Base-by-base conservation (phyloP, 805 yeast species). In the Candida khao-thaluensis region DNA sequence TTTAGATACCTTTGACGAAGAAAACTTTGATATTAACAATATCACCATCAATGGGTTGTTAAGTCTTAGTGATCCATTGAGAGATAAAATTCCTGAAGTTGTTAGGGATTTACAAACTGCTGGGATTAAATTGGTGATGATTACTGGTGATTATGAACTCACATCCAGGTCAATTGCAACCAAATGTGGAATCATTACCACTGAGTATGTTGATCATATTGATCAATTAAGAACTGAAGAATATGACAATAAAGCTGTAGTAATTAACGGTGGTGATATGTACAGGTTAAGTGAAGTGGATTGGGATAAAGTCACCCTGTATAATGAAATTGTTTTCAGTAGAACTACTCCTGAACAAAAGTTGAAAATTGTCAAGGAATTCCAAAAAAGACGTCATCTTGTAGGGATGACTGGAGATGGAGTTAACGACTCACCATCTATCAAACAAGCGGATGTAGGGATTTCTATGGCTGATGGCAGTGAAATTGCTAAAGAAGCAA, bases 131-230 rank as follows among this genome's bases (percentile, higher is more conserved):
- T 52, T 63, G n/a, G 59, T 61, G 5, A 69, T 71, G 74, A 64
- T 69, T 12, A 71, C 75, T 10, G 81, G 81, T 41, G 81, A 76
- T 52, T 73, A 66, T 45, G 76, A 71, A 47, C 54, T 69, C 10
- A 76, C 80, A 20, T 80, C 75, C 0, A 59, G 68, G 20, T 66
- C 77, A 3, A 75, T 76, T 46, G 77, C 77, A 3, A 62, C 62
- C 23, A 66, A 67, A 41, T 57, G 66, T 51, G 71, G 71, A 9
- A 66, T 68, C 18, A 43, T 66, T 2, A 53, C 55, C 27, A 14
- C 15, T 8, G 56, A 53, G 22, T 50, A 41, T 4, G 46, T 56
- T 18, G 55, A 56, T 50, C 27, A 41, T 60, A 37, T 35, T 8
- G 38, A 23, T 11, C 11, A 5, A n/a, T 22, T 28, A n/a, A 16